Evolutionary conservation across 202 grass and related monocot species (phyloP).

Genomic region (Alloteropsis angusta): DNA sequence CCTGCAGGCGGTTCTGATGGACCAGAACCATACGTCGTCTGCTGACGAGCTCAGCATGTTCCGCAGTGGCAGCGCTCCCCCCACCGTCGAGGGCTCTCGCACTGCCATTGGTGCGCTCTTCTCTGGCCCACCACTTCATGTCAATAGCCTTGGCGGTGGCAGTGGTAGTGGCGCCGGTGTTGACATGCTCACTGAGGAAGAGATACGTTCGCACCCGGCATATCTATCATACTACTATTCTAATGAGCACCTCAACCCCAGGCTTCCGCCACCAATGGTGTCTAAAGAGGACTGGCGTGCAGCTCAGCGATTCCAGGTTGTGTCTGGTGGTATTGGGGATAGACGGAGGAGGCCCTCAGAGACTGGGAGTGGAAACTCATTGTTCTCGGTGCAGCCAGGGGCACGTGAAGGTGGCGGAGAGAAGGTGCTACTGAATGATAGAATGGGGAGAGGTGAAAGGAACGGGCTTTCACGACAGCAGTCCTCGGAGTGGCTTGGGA

Average conservation of each 20-base stretch:
- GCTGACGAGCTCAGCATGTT: slow-evolving; percentile 67
- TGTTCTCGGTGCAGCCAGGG: slow-evolving; percentile 66
- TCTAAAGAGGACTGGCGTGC: slow-evolving; percentile 91
- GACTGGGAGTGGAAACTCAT: slow-evolving; percentile 33
- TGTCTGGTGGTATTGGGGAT: slow-evolving; percentile 58
- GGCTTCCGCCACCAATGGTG: slow-evolving; percentile 69
- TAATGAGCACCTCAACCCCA: slow-evolving; percentile 82
- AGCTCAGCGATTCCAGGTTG: slow-evolving; percentile 48
- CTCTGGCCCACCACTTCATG: background rate
- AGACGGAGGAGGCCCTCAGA: slow-evolving; percentile 34
- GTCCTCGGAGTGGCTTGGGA: slow-evolving; percentile 43
- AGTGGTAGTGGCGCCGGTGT: background rate
- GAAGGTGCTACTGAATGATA: slow-evolving; percentile 22
- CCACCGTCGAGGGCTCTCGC: slow-evolving; percentile 75
- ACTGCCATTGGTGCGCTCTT: slow-evolving; percentile 47
- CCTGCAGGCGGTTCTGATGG: slow-evolving; percentile 66
- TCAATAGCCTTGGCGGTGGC: background rate
- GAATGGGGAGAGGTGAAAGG: slow-evolving; percentile 27
- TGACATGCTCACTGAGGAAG: slow-evolving; percentile 60
- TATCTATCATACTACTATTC: slow-evolving; percentile 88
- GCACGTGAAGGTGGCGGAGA: background rate
- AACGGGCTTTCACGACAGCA: slow-evolving; percentile 30
- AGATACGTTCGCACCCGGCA: slow-evolving; percentile 67
- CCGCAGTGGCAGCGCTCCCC: slow-evolving; percentile 88
- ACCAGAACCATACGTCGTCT: slow-evolving; percentile 51